Conservation (phyloP, 202 grass and related monocot genomes). For the Hordeum pubiflorum region DNA sequence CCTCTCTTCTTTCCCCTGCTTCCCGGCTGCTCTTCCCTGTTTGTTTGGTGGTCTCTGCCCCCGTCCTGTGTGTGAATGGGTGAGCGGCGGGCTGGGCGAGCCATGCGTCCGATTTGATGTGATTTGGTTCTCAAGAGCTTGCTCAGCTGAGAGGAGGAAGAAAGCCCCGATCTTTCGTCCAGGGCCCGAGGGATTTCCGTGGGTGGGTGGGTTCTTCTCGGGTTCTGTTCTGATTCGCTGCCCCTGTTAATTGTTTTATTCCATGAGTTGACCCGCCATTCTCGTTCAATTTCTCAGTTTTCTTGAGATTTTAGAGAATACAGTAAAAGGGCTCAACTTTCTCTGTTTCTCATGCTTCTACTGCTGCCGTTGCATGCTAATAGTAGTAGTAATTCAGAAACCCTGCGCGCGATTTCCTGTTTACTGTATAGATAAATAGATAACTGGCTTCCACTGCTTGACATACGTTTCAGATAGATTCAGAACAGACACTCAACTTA, state of each 20-base stretch:
- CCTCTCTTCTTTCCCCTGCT: background rate
- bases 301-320: background rate
- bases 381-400: too few species aligned
- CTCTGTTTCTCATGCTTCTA: background rate
- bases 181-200: background rate
- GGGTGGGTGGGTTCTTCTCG: background rate
- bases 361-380: background rate
- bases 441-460: background rate
- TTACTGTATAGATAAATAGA: too few species aligned
- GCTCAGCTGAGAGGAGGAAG: background rate
- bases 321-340: background rate
- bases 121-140: background rate
- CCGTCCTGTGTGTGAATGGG: background rate
- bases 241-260: background rate
- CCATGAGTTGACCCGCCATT: background rate
- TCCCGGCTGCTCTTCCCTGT: background rate
- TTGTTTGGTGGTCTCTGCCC: background rate
- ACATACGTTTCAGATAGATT: background rate
- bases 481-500: background rate
- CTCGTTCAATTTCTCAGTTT: background rate
- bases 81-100: background rate
- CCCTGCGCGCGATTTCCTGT: too few species aligned
- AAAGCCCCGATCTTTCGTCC: background rate
- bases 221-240: background rate
- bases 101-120: conserved; percentile 11